Percentiles rank a stretch among this genome's conserved stretches.
Evolutionary conservation across 306 rosid genomes (phyloP).

Genomic region (Malus sieversii): DNA sequence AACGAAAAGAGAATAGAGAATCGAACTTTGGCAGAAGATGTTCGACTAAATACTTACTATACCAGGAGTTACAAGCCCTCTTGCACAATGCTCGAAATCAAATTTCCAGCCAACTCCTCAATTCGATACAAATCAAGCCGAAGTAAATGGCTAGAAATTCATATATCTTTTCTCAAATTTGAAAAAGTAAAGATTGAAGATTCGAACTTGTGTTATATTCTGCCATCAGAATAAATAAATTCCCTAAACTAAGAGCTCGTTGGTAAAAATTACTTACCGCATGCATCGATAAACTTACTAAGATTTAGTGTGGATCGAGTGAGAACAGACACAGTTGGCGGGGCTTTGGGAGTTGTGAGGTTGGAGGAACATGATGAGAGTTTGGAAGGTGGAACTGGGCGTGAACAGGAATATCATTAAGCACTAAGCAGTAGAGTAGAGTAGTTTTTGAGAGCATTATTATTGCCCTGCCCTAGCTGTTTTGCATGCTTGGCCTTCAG

Average conservation of each 20-base stretch:
- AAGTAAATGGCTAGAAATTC: not conserved
- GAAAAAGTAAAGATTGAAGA: not conserved
- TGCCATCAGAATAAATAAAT: not conserved
- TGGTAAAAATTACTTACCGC: not conserved
- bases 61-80: too few relatives aligned
- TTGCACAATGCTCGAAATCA: not conserved
- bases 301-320: not conserved
- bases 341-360: not conserved
- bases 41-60: too few relatives aligned
- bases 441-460: not conserved
- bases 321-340: not conserved
- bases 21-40: too few relatives aligned
- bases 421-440: not conserved
- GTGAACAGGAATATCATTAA: not conserved
- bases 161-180: not conserved
- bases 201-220: not conserved
- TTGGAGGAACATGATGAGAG: not conserved
- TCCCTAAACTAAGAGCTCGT: too few relatives aligned
- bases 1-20: too few relatives aligned
- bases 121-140: not conserved
- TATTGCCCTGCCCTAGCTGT: not conserved
- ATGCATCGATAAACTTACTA: not conserved
- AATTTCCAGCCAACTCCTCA: too few relatives aligned
- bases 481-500: not conserved
- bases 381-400: not conserved